These are phyloP conservation scores for Trichoderma aggressivum DNA, from an alignment of 2,329 filamentous ascomycete species.

Conservation along the genomic window DNA sequence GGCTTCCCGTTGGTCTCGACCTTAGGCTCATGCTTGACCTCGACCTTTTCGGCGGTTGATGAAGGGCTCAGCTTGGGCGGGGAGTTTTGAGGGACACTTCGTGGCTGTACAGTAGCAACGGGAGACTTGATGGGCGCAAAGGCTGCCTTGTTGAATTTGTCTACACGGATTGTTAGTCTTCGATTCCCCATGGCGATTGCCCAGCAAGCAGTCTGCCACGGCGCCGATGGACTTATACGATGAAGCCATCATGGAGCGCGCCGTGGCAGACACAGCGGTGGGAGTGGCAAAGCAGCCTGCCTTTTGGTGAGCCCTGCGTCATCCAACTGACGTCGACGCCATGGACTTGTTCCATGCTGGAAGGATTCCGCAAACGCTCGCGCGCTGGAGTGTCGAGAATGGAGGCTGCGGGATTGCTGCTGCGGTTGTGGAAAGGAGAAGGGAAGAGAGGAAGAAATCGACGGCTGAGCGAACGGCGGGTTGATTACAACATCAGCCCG, in stretches of 20 bases:
- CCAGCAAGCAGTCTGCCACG: background rate
- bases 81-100: conserved; percentile 30
- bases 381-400: background rate
- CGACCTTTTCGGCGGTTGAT: conserved; percentile 24
- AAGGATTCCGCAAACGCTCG: conserved; percentile 16
- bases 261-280: conserved; percentile 1
- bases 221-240: background rate
- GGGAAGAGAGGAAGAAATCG: conserved; percentile 1
- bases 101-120: conserved; percentile 30
- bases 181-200: background rate
- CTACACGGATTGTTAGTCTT: conserved; percentile 20
- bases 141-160: conserved; percentile 33
- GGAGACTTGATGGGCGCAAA: conserved; percentile 28
- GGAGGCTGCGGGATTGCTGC: background rate
- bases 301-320: conserved; percentile 75
- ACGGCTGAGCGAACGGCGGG: conserved; percentile 8
- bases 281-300: conserved; percentile 45
- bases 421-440: background rate
- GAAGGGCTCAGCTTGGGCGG: conserved; percentile 28
- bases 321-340: conserved; percentile 90
- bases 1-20: conserved; percentile 21
- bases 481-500: conserved; percentile 8
- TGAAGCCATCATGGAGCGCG: background rate
- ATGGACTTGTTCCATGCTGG: conserved; percentile 73
- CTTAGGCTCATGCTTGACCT: conserved; percentile 8